Evolutionary conservation across 2,329 filamentous ascomycete species (phyloP).

Genomic region (Dissoconium aciculare): DNA sequence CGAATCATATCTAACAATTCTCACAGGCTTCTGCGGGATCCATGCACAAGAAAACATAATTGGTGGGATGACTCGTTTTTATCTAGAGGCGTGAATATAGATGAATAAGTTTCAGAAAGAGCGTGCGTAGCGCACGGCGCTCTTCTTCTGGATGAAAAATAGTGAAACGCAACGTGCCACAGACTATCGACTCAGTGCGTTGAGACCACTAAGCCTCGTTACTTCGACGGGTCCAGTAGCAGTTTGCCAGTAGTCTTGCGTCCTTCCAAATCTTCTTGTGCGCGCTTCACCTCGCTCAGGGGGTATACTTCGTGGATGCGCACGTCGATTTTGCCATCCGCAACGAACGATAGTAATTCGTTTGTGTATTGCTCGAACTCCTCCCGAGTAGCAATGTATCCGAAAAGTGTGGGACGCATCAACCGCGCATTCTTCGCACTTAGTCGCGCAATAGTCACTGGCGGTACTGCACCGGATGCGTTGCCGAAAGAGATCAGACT

Average conservation of each 20-base stretch:
- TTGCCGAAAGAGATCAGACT: constrained; percentile 69
- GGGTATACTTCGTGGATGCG: constrained; percentile 65
- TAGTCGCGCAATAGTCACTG: constrained; percentile 46
- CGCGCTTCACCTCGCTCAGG: constrained; percentile 54
- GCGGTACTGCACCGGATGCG: constrained; percentile 63
- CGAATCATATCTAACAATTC: constrained; percentile 7
- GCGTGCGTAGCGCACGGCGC: too few species aligned
- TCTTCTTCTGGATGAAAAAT: too few species aligned
- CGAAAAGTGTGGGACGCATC: constrained; percentile 56
- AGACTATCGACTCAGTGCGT: too few species aligned
- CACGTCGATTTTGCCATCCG: constrained; percentile 53
- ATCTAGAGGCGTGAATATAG: too few species aligned
- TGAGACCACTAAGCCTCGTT: too few species aligned
- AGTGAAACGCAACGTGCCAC: too few species aligned
- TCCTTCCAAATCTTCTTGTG: constrained; percentile 65
- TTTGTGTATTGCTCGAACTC: constrained; percentile 55
- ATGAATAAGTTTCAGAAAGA: too few species aligned
- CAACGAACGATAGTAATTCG: constrained; percentile 60
- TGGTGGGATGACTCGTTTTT: too few species aligned
- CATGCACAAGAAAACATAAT: constrained; percentile 29
- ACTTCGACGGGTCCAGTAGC: constrained; percentile 45
- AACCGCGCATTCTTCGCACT: constrained; percentile 63
- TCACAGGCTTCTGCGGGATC: constrained; percentile 30
- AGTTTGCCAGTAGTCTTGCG: constrained; percentile 75
- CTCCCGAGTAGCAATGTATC: constrained; percentile 53